Percentiles rank a stretch among this genome's conserved stretches.
Evolutionary conservation across 192 early-diverging fungal genomes (phyloP).

Genomic region (Mortierella antarctica): DNA sequence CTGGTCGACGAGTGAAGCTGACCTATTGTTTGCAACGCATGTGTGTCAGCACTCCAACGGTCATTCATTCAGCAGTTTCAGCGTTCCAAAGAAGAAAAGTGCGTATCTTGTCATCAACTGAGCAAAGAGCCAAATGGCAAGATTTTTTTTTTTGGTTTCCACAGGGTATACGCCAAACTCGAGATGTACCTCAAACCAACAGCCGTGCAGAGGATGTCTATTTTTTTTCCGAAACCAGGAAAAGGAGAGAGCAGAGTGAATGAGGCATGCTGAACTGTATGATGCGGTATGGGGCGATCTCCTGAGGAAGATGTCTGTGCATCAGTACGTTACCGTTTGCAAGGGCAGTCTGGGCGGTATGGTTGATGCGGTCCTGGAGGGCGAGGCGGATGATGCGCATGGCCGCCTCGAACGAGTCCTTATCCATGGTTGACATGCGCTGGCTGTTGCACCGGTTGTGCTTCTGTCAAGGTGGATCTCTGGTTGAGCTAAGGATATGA

Average conservation of each 20-base stretch:
- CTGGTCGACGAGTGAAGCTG: constrained; percentile 27
- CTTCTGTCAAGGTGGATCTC: too few species aligned
- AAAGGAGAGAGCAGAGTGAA: neutral
- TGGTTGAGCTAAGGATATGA: neutral
- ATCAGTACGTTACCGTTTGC: constrained; percentile 17
- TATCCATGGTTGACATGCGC: too few species aligned
- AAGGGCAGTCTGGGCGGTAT: constrained; percentile 24
- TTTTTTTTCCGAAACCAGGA: neutral
- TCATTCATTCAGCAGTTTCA: too few species aligned
- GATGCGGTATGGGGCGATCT: too few species aligned
- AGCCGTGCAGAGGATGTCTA: constrained; percentile 24
- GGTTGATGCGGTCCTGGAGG: constrained; percentile 19
- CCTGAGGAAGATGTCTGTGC: neutral
- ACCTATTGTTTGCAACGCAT: constrained; percentile 4
- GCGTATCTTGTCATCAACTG: too few species aligned
- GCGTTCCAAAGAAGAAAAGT: too few species aligned
- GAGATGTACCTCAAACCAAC: constrained; percentile 16
- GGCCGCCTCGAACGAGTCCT: constrained; percentile 1
- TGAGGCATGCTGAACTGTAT: neutral
- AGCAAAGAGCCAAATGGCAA: neutral
- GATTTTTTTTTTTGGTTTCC: neutral
- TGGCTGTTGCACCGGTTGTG: too few species aligned
- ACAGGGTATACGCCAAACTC: neutral
- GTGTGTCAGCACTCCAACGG: too few species aligned
- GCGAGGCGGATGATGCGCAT: constrained; percentile 1